Conservation (phyloP, 441 rosid genomes). For the Mallotus japonicus region DNA sequence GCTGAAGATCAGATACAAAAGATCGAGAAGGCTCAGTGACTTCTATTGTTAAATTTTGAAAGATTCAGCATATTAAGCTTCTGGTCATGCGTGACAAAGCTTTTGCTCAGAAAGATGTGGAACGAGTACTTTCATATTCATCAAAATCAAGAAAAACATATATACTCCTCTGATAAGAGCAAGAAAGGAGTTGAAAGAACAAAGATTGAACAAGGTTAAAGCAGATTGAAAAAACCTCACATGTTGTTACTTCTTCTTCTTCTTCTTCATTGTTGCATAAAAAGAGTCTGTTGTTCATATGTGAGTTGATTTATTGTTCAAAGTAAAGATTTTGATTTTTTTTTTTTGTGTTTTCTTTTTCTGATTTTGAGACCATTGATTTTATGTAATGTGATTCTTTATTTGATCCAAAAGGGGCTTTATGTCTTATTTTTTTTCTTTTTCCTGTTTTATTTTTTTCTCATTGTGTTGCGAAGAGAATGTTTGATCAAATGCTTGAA, state of each 20-base stretch:
- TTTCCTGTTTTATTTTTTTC: constrained; percentile 15
- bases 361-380: too few species aligned
- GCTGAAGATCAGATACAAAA: constrained; percentile 14
- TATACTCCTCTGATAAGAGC: constrained; percentile 13
- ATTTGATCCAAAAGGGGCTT: too few species aligned
- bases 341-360: too few species aligned
- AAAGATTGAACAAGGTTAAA: not conserved
- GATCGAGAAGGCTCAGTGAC: constrained; percentile 13
- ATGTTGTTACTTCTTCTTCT: too few species aligned
- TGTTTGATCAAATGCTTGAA: constrained; percentile 58
- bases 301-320: too few species aligned
- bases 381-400: too few species aligned
- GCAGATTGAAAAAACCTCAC: too few species aligned
- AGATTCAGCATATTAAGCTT: constrained; percentile 3
- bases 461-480: constrained; percentile 46
- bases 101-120: constrained; percentile 15
- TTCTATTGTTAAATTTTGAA: not conserved
- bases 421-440: too few species aligned
- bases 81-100: constrained; percentile 7
- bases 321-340: too few species aligned
- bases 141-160: not conserved
- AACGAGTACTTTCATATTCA: not conserved
- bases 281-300: too few species aligned
- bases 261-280: too few species aligned
- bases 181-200: not conserved